Conservation (phyloP, 2,329 filamentous ascomycete genomes). For the Scorias spongiosa region DNA sequence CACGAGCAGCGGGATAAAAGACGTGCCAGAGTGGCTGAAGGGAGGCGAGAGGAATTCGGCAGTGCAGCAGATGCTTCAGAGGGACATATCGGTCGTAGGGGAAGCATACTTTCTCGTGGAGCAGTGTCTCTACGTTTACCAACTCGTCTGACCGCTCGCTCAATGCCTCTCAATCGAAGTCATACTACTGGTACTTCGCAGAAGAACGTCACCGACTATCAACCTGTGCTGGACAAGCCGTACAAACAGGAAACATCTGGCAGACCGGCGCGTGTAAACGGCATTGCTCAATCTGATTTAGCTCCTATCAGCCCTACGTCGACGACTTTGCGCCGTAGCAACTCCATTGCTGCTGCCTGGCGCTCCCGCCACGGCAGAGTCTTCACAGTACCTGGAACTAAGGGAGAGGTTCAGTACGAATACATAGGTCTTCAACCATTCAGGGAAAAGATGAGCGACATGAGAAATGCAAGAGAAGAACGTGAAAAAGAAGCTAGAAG, state of each 20-base stretch:
- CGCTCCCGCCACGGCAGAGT: conserved; percentile 1
- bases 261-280: too few relatives aligned
- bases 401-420: conserved; percentile 28
- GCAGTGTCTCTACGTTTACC: neutral
- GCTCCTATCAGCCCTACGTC: too few relatives aligned
- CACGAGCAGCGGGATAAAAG: conserved; percentile 11
- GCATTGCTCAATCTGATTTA: too few relatives aligned
- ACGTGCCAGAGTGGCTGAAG: too few relatives aligned
- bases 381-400: conserved; percentile 7
- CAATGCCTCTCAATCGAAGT: neutral
- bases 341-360: neutral
- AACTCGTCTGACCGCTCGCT: neutral
- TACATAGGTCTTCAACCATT: conserved; percentile 37
- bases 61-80: too few relatives aligned
- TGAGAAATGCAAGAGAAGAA: conserved; percentile 28
- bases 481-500: conserved; percentile 36
- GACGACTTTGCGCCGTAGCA: neutral
- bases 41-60: too few relatives aligned
- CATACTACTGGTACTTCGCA: neutral
- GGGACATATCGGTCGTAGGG: too few relatives aligned
- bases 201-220: neutral
- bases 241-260: neutral
- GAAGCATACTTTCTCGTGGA: neutral
- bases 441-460: conserved; percentile 30
- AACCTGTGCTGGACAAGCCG: neutral